Evolutionary conservation across 805 yeast genomes (phyloP).

Genomic region (Zygosaccharomyces pseudorouxii): DNA sequence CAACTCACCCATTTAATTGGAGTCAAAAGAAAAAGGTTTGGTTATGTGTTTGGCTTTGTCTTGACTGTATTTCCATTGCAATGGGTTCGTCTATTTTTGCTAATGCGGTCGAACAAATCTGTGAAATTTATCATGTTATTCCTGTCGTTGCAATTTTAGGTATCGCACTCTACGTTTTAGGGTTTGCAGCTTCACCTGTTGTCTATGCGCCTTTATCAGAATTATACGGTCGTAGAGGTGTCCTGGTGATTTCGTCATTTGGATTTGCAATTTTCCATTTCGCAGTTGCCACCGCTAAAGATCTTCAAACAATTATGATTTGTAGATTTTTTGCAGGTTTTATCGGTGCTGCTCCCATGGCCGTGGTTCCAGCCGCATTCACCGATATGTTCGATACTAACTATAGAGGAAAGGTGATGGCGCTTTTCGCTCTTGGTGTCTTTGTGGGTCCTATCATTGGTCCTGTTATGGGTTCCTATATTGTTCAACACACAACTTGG

Average conservation of each 20-base stretch:
- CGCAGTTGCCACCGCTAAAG: conserved; percentile 74
- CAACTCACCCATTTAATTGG: conserved; percentile 80
- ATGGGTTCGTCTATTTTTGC: conserved; percentile 86
- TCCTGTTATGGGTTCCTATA: conserved; percentile 73
- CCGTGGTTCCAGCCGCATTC: conserved; percentile 81
- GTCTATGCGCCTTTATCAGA: conserved; percentile 90
- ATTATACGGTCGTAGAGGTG: conserved; percentile 62
- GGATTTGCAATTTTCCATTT: conserved; percentile 58
- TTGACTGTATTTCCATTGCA: conserved; percentile 48
- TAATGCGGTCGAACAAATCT: conserved; percentile 48
- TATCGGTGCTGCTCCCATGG: conserved; percentile 80
- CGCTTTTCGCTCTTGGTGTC: conserved; percentile 66
- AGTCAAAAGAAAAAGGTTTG: conserved; percentile 42
- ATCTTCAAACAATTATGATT: conserved; percentile 70
- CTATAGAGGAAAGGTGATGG: conserved; percentile 70
- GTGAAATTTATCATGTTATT: conserved; percentile 54
- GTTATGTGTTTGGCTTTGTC: conserved; percentile 45
- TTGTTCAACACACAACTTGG: conserved; percentile 69
- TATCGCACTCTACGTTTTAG: conserved; percentile 78
- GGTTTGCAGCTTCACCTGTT: conserved; percentile 90
- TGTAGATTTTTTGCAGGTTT: conserved; percentile 78
- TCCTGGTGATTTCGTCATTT: conserved; percentile 52
- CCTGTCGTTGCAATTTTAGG: conserved; percentile 67
- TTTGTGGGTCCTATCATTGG: conserved; percentile 78
- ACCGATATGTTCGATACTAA: conserved; percentile 70